These are phyloP conservation scores for Nigrospora oryzae DNA, from an alignment of 2,329 filamentous ascomycete genomes.

Conservation along the genomic window DNA sequence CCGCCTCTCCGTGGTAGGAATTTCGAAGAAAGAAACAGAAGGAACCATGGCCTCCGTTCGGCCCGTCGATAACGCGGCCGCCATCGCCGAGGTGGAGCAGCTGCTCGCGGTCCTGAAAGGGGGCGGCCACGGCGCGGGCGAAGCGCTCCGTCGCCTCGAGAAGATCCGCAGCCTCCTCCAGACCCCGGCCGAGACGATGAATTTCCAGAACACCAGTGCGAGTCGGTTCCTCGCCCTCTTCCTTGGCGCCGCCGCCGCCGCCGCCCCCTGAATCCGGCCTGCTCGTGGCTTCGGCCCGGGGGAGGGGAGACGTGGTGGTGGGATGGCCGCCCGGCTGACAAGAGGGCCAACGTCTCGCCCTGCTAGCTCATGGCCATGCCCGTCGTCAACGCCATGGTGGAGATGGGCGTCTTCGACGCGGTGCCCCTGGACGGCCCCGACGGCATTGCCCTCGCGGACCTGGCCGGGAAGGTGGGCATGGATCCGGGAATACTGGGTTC, in stretches of 20 bases:
- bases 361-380: not conserved
- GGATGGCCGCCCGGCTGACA: no score
- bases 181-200: not conserved
- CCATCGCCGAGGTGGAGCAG: no score
- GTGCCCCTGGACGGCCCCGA: not conserved
- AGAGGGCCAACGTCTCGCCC: not conserved
- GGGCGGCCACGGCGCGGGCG: no score
- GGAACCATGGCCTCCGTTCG: no score
- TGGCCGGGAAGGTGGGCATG: conserved; percentile 1
- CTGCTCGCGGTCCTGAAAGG: no score
- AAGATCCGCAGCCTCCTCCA: conserved; percentile 3
- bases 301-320: no score
- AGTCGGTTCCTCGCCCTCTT: not conserved
- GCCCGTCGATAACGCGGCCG: no score
- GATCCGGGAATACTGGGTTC: conserved; percentile 1
- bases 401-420: conserved; percentile 1
- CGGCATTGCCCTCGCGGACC: not conserved
- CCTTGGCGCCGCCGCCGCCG: no score
- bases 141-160: not conserved
- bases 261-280: no score
- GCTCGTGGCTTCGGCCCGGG: no score
- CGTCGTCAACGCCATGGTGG: conserved; percentile 1
- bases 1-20: no score
- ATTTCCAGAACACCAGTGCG: not conserved
- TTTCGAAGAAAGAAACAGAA: no score